Percentiles rank a stretch among this genome's conserved stretches.
Evolutionary conservation across 2,329 filamentous ascomycete genomes (phyloP).

Genomic region (Clarireedia homoeocarpa): DNA sequence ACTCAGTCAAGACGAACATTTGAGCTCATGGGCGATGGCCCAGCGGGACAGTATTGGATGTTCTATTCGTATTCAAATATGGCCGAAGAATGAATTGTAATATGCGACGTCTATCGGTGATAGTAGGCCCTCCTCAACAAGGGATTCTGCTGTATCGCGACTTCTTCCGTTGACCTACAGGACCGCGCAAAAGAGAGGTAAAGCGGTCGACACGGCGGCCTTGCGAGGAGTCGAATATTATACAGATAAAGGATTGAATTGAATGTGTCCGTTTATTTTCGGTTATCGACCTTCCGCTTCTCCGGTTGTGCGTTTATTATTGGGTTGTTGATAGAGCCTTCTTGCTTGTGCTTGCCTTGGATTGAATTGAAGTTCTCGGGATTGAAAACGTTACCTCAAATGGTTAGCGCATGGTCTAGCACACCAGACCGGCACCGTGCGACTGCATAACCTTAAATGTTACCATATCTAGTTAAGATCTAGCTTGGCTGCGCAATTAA

Average conservation of each 20-base stretch:
- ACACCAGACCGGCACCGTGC: too few relatives aligned
- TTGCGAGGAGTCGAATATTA: too few relatives aligned
- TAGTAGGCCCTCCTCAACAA: neutral
- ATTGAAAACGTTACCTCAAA: neutral
- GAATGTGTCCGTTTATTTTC: too few relatives aligned
- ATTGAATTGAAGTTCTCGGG: neutral
- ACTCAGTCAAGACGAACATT: constrained; percentile 20
- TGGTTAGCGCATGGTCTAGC: neutral
- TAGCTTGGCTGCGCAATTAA: neutral
- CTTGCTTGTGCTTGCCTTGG: neutral
- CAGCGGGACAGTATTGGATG: neutral
- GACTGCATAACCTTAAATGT: too few relatives aligned
- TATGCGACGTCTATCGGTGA: neutral
- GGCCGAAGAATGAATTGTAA: neutral
- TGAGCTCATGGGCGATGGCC: constrained; percentile 27
- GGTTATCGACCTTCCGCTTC: too few relatives aligned
- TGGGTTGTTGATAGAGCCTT: neutral
- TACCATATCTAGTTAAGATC: neutral
- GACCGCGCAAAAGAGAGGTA: too few relatives aligned
- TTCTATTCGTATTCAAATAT: neutral
- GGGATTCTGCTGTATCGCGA: neutral
- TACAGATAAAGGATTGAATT: too few relatives aligned
- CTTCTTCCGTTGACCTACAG: too few relatives aligned
- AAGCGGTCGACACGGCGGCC: too few relatives aligned
- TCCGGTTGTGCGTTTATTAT: neutral